phyloP scores from a whole-genome alignment of 2,329 filamentous ascomycete species.

The Stylonectria norvegica region DNA sequence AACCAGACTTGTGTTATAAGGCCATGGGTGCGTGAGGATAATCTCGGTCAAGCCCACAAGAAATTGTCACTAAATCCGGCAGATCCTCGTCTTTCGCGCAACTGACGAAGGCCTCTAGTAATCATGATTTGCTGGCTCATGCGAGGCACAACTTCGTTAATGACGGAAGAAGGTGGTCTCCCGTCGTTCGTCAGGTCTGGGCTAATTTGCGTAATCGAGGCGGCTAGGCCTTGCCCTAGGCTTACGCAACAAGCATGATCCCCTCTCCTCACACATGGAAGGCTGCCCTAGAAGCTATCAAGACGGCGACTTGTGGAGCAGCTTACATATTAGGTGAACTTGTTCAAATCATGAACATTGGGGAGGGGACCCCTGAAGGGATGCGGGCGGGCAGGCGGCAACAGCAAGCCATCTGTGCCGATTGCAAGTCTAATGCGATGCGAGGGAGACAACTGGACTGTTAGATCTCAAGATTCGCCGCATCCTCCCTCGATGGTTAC shows the following conservation, averaged over 20 bases:
- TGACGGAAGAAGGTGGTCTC: constrained; percentile 15
- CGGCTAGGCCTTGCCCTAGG: constrained; percentile 15
- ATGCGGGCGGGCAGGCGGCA: constrained; percentile 9
- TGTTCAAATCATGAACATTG: constrained; percentile 8
- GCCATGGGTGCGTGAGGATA: constrained; percentile 28
- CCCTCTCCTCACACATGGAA: constrained; percentile 6
- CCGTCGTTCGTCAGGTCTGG: constrained; percentile 16
- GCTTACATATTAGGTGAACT: too few relatives aligned
- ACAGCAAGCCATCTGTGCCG: constrained; percentile 17
- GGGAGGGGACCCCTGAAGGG: constrained; percentile 10
- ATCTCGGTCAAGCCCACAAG: constrained; percentile 27
- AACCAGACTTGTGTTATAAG: constrained; percentile 21
- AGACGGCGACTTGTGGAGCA: constrained; percentile 9
- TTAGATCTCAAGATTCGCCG: constrained; percentile 29
- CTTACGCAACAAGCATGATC: constrained; percentile 3
- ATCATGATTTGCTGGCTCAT: not conserved
- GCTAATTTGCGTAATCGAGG: constrained; percentile 10
- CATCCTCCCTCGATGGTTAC: constrained; percentile 25
- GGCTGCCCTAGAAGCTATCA: constrained; percentile 7
- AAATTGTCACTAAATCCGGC: constrained; percentile 1
- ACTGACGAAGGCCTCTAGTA: not conserved
- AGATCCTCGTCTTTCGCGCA: not conserved
- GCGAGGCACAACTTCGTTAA: constrained; percentile 8
- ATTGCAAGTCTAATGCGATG: constrained; percentile 19
- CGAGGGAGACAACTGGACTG: constrained; percentile 23